Conservation (phyloP, 2,329 filamentous ascomycete genomes). For the Hymenoscyphus linearis region DNA sequence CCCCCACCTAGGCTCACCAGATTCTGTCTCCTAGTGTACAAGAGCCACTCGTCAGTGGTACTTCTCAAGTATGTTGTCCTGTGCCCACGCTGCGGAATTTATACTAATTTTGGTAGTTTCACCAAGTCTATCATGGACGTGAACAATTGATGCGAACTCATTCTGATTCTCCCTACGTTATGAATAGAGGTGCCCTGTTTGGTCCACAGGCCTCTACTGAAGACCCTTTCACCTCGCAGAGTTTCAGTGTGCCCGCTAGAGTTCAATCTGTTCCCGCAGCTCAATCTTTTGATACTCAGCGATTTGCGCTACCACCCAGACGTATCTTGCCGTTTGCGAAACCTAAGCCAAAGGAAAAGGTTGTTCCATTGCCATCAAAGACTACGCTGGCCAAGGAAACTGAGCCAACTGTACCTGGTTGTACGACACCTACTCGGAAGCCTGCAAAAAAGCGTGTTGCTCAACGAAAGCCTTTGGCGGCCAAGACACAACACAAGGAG, state of each 20-base stretch:
- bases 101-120: not conserved
- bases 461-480: constrained; percentile 10
- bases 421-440: constrained; percentile 8
- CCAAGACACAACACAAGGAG: not conserved
- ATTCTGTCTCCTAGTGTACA: not conserved
- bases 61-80: not conserved
- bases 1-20: not conserved
- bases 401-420: not conserved
- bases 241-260: not conserved
- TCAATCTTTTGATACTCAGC: not conserved
- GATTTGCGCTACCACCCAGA: not conserved
- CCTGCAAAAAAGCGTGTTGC: constrained; percentile 15
- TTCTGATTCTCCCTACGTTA: constrained; percentile 4
- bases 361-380: not conserved
- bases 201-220: not conserved
- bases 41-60: not conserved
- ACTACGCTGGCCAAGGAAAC: not conserved
- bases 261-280: not conserved
- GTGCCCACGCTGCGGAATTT: not conserved
- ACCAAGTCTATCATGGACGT: not conserved
- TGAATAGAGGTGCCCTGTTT: not conserved
- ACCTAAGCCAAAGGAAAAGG: not conserved
- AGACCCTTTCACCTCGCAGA: constrained; percentile 2
- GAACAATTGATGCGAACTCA: not conserved
- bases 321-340: not conserved